Evolutionary conservation across 495 filamentous ascomycete genomes (phyloP).

Genomic region (Friedmanniomyces simplex): DNA sequence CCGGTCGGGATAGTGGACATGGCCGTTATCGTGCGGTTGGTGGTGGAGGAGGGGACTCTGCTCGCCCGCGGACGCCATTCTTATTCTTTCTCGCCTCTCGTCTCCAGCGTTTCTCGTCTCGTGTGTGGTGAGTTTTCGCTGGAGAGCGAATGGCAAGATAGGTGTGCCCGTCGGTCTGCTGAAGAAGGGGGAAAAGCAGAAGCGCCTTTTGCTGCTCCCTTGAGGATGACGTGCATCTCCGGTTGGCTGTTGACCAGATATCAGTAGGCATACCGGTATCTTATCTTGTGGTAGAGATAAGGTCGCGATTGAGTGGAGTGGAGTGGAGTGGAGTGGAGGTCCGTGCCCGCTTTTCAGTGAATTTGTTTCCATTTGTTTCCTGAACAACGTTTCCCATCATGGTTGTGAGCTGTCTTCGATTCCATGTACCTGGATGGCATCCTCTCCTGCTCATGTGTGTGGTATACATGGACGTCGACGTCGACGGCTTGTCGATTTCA

Average conservation of each 20-base stretch:
- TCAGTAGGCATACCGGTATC: too few relatives aligned
- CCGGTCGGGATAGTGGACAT: not conserved
- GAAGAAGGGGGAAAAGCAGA: not conserved
- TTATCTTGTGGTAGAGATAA: not conserved
- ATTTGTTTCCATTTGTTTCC: not conserved
- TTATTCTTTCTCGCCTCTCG: constrained; percentile 8
- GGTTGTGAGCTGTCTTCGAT: not conserved
- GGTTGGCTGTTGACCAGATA: too few relatives aligned
- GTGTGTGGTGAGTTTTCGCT: not conserved
- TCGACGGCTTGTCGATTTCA: not conserved
- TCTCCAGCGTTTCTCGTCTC: not conserved
- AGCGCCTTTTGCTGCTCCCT: not conserved
- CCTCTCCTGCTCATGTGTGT: not conserved
- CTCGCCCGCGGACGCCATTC: constrained; percentile 6
- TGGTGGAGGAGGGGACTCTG: constrained; percentile 7
- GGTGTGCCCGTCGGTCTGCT: too few relatives aligned
- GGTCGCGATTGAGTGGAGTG: too few relatives aligned
- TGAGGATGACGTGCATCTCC: constrained; percentile 7
- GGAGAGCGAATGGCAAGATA: constrained; percentile 10
- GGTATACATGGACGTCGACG: not conserved
- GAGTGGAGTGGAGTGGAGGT: not conserved
- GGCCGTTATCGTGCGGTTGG: not conserved
- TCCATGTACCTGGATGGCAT: not conserved
- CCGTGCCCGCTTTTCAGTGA: not conserved
- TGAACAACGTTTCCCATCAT: too few relatives aligned